Conservation (phyloP, 106 monocot species). For the Dendrobium catenatum region DNA sequence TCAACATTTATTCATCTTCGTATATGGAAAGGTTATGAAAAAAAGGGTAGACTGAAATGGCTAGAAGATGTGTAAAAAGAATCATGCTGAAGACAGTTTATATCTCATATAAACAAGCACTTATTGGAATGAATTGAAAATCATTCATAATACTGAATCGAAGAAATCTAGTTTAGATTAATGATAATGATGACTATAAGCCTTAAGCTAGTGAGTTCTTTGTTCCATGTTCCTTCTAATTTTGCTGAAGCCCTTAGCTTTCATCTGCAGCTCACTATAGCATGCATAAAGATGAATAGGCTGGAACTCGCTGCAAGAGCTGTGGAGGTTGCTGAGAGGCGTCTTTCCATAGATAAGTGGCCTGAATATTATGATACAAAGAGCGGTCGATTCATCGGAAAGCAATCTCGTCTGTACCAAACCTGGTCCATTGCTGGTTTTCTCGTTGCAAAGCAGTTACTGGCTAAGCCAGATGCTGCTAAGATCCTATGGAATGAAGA, state of each 20-base stretch:
- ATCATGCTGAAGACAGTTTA: too few species aligned
- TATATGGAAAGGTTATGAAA: too few species aligned
- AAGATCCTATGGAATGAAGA: constrained; percentile 75
- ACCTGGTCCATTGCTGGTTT: constrained; percentile 97
- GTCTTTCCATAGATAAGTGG: constrained; percentile 64
- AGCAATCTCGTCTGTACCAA: constrained; percentile 80
- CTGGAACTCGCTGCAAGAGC: constrained; percentile 84
- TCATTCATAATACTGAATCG: too few species aligned
- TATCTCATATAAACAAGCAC: too few species aligned
- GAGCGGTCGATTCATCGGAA: constrained; percentile 82
- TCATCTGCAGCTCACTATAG: constrained; percentile 65
- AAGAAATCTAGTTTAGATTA: too few species aligned
- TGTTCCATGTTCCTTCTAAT: too few species aligned
- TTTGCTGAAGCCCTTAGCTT: background rate
- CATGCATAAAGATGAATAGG: constrained; percentile 94
- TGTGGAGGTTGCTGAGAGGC: constrained; percentile 66
- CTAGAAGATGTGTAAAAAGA: too few species aligned
- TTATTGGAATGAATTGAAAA: too few species aligned
- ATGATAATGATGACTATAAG: background rate
- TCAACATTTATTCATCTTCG: too few species aligned
- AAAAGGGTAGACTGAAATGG: too few species aligned
- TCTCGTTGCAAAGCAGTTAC: constrained; percentile 82
- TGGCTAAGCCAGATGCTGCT: constrained; percentile 73
- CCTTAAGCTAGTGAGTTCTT: too few species aligned
- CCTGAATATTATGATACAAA: constrained; percentile 93